Conservation (phyloP, 306 rosid genomes). For the Medicago truncatula region DNA sequence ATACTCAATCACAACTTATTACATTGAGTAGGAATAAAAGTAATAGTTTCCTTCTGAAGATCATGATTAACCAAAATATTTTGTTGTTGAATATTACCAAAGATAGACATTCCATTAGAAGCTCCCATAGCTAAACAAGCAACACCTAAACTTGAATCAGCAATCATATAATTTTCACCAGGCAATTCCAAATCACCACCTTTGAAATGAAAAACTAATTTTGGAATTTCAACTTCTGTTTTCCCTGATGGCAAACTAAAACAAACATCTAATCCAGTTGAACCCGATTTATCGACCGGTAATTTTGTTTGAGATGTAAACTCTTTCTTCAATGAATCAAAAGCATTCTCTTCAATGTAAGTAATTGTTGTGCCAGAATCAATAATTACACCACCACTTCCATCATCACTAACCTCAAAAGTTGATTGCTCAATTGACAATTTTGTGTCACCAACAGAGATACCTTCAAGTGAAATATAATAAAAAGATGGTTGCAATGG, state of each 20-base stretch:
- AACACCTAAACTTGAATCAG: slow-evolving; percentile 56
- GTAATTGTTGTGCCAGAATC: slow-evolving; percentile 92
- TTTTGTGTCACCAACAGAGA: slow-evolving; percentile 64
- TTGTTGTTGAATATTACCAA: slow-evolving; percentile 68
- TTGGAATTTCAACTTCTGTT: slow-evolving; percentile 56
- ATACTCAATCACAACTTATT: slow-evolving; percentile 41
- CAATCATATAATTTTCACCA: slow-evolving; percentile 65
- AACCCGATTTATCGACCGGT: slow-evolving; percentile 44
- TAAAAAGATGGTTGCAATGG: slow-evolving; percentile 80
- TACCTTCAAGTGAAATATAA: slow-evolving; percentile 77
- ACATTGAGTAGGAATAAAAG: slow-evolving; percentile 52
- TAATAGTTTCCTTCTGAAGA: slow-evolving; percentile 46
- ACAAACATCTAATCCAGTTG: slow-evolving; percentile 76
- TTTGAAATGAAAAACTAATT: slow-evolving; percentile 67
- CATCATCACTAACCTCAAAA: slow-evolving; percentile 62
- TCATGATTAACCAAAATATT: slow-evolving; percentile 62
- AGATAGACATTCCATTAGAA: slow-evolving; percentile 66
- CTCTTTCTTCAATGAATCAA: slow-evolving; percentile 52
- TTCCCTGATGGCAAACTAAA: slow-evolving; percentile 56
- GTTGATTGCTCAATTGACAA: slow-evolving; percentile 54
- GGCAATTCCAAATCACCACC: slow-evolving; percentile 80
- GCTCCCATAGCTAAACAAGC: slow-evolving; percentile 84
- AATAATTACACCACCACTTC: slow-evolving; percentile 80
- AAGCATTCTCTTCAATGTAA: slow-evolving; percentile 59
- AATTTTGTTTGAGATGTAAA: slow-evolving; percentile 62